These are phyloP conservation scores for Sporisorium scitamineum DNA, from an alignment of 1,284 basidiomycete species.

Conservation along the genomic window DNA sequence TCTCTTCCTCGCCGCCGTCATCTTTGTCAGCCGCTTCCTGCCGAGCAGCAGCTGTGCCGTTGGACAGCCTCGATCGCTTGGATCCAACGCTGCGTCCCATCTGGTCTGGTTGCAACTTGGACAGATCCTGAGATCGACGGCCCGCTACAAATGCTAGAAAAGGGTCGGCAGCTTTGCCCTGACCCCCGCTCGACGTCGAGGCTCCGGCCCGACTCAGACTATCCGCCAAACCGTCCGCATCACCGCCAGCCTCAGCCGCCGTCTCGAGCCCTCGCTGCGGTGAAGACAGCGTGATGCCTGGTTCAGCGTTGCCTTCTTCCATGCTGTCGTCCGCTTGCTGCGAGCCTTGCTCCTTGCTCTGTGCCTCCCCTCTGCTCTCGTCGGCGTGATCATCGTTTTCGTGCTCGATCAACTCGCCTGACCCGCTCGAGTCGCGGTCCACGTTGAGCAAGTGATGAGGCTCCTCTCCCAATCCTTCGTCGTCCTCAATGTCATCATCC, in stretches of 20 bases:
- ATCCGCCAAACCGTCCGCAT: conserved; percentile 10
- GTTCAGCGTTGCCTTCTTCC: conserved; percentile 16
- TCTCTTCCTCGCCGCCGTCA: conserved; percentile 21
- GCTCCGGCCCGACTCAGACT: conserved; percentile 24
- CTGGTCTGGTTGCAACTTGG: conserved; percentile 14
- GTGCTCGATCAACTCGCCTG: conserved; percentile 47
- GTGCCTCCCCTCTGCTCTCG: background rate
- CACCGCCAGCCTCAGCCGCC: background rate
- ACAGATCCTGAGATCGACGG: conserved; percentile 37
- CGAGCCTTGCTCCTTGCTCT: conserved; percentile 7
- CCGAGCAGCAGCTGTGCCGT: conserved; percentile 16
- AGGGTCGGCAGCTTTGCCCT: conserved; percentile 40
- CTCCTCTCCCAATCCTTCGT: conserved; percentile 33
- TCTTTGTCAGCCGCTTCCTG: conserved; percentile 1
- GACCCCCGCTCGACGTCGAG: background rate
- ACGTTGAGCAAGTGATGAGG: conserved; percentile 54
- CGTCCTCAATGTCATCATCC: conserved; percentile 35
- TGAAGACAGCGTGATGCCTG: conserved; percentile 40
- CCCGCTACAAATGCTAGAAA: conserved; percentile 59
- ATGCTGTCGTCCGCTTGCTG: conserved; percentile 39
- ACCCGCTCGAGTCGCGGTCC: conserved; percentile 42
- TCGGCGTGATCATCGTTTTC: conserved; percentile 11
- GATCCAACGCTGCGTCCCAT: conserved; percentile 8
- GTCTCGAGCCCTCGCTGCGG: conserved; percentile 36
- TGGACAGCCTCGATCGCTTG: conserved; percentile 30